These are phyloP conservation scores for Brettanomyces sp. DNA, from an alignment of 805 yeast genomes.

Conservation along the genomic window DNA sequence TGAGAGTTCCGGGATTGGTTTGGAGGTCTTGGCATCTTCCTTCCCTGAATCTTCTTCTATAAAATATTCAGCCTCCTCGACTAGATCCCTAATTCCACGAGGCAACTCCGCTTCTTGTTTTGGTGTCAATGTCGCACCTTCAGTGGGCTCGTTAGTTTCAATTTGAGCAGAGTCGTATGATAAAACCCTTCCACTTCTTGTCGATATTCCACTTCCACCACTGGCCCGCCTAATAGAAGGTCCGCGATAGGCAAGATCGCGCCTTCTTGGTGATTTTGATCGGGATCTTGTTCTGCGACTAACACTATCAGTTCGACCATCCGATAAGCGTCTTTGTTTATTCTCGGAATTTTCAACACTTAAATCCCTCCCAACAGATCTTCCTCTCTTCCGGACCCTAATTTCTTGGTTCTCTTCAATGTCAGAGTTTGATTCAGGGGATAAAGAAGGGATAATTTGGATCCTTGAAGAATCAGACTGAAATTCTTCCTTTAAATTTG, in stretches of 20 bases:
- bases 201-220: constrained; percentile 18
- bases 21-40: background rate
- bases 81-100: background rate
- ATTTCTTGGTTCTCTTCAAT: background rate
- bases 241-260: constrained; percentile 16
- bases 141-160: background rate
- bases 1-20: too few relatives aligned
- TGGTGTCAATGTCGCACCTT: background rate
- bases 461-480: too few relatives aligned
- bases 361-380: background rate
- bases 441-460: background rate
- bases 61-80: constrained; percentile 1
- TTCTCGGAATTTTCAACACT: background rate
- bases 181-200: constrained; percentile 21
- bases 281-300: constrained; percentile 6
- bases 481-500: too few relatives aligned
- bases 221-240: constrained; percentile 13
- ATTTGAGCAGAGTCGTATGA: constrained; percentile 21
- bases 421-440: constrained; percentile 1
- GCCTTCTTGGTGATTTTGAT: constrained; percentile 19
- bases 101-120: background rate
- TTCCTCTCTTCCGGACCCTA: background rate
- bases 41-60: constrained; percentile 2
- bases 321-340: background rate
- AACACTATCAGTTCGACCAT: background rate